Evolutionary conservation across 495 filamentous ascomycete genomes (phyloP).

Genomic region (Barbatosphaeria neglecta): DNA sequence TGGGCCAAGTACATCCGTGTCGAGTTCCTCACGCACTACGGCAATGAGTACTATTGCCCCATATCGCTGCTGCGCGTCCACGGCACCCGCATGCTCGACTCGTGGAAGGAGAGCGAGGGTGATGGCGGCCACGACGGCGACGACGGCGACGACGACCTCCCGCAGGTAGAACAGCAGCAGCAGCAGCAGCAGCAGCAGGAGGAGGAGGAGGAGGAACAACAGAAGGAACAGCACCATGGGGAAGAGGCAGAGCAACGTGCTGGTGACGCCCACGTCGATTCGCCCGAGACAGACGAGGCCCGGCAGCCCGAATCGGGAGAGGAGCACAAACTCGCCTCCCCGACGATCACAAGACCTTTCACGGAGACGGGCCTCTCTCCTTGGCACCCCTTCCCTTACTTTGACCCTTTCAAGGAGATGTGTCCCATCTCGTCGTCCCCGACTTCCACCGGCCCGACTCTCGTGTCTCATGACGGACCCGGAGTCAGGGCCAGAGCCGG

Average conservation of each 20-base stretch:
- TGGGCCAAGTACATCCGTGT: slow-evolving; percentile 89
- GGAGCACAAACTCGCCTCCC: neutral
- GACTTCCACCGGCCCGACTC: slow-evolving; percentile 14
- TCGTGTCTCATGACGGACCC: slow-evolving; percentile 6
- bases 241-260: slow-evolving; percentile 7
- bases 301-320: neutral
- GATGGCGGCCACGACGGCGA: slow-evolving; percentile 25
- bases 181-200: neutral
- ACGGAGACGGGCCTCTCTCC: slow-evolving; percentile 14
- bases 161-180: slow-evolving; percentile 15
- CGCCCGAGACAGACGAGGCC: neutral
- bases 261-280: neutral
- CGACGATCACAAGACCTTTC: neutral
- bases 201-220: slow-evolving; percentile 6
- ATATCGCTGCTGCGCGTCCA: slow-evolving; percentile 83
- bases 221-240: neutral
- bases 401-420: slow-evolving; percentile 3
- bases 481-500: no score
- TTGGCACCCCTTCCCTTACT: slow-evolving; percentile 12
- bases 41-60: slow-evolving; percentile 92
- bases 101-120: slow-evolving; percentile 52
- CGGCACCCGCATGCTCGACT: slow-evolving; percentile 94
- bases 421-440: slow-evolving; percentile 16
- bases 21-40: slow-evolving; percentile 88
- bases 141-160: slow-evolving; percentile 21